Evolutionary conservation across 1,284 basidiomycete genomes (phyloP), one percentile per base, ranked within the genome.

Genomic region (Takashimella tepidaria): DNA sequence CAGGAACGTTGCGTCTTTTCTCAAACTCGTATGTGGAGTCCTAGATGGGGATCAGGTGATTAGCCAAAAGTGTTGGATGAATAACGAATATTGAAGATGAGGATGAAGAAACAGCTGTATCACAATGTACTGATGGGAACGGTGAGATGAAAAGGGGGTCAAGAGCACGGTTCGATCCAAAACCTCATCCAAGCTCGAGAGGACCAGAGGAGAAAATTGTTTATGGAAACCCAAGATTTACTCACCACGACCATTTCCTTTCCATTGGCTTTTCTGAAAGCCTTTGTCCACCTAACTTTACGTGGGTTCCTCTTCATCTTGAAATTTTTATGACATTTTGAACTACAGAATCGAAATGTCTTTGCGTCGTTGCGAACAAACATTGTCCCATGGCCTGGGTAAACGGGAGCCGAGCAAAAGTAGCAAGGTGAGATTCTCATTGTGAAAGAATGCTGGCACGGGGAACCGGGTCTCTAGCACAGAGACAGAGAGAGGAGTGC

Each of bases 221-320:
- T 41, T 4, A 5, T 44, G 5, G 3, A 6, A 4, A 3, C 12
- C 4, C 27, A 41, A 4, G 22, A 22, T 11, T 16, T 8, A 77
- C 88, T 75, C 69, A 93, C 92, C 69, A 99, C 89, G 12, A 90
- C 95, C 96, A 99, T 99, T 79, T 99, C 96, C 80, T 98, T 99
- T 61, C 96, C 96, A 55, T 92, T 90, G 22, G 96, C 92, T 76
- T 95, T 97, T 66, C 96, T 84, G 84, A 99, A 99, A 16, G 96
- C 96, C 78, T 99, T 99, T 51, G 96, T 99, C 96, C 96, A 99
- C 68, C 91, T 84, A 49, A 99, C 93, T 79, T 99, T 99, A 61
- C 96, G 85, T 47, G 96, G 96, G 79, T 99, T 99, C 49, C 96
- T 88, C 81, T 98, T 99, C 95, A 99, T 97, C 79, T 97, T 97